Evolutionary conservation across 805 yeast genomes (phyloP).

Genomic region (Lipomyces yamanashiensis): DNA sequence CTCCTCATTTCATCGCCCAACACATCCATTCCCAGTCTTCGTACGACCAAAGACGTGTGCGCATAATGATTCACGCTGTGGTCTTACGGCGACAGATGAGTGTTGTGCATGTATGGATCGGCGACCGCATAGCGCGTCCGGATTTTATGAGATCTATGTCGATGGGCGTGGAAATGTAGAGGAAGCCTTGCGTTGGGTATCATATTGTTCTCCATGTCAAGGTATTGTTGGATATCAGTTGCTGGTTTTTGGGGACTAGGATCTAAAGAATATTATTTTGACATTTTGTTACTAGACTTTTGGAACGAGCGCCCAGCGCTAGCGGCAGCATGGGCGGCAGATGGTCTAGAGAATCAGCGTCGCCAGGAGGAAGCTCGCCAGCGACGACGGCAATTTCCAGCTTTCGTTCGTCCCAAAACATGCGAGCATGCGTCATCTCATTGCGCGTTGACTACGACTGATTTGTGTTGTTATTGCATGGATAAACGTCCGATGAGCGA

Average conservation of each 20-base stretch:
- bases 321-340: background rate
- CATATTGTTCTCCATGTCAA: slow-evolving; percentile 29
- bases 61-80: slow-evolving; percentile 16
- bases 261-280: background rate
- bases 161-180: slow-evolving; percentile 33
- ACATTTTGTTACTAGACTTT: background rate
- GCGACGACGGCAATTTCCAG: background rate
- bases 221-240: slow-evolving; percentile 1
- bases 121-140: slow-evolving; percentile 11
- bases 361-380: background rate
- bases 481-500: slow-evolving; percentile 20
- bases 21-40: slow-evolving; percentile 12
- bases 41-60: slow-evolving; percentile 17
- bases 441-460: slow-evolving; percentile 17
- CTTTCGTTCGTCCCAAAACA: slow-evolving; percentile 10
- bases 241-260: background rate
- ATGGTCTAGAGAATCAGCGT: background rate
- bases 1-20: background rate
- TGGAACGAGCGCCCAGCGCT: slow-evolving; percentile 2
- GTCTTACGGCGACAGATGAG: background rate
- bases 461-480: slow-evolving; percentile 23
- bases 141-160: slow-evolving; percentile 23
- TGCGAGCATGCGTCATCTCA: slow-evolving; percentile 17
- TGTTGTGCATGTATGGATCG: slow-evolving; percentile 27
- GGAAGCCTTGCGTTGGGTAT: slow-evolving; percentile 28